Conservation (phyloP, 257 asterid genomes). For the Haberlea rhodopensis region DNA sequence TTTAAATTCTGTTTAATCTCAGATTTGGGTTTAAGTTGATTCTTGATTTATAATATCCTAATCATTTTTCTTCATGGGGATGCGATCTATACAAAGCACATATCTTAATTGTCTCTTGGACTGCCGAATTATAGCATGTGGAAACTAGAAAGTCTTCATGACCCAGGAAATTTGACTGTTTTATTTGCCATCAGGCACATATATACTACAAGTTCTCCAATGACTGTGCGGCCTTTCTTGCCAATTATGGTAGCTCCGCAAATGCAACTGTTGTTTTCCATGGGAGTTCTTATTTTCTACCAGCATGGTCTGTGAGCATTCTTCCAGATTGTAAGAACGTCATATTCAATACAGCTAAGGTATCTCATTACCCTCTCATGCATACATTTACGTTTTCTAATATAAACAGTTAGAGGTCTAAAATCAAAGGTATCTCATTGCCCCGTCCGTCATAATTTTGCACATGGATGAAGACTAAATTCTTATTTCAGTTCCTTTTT, state of each 20-base stretch:
- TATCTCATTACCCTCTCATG: slow-evolving; percentile 21
- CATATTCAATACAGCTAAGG: slow-evolving; percentile 77
- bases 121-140: neutral
- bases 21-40: neutral
- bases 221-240: slow-evolving; percentile 79
- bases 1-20: neutral
- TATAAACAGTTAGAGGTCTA: no score
- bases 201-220: slow-evolving; percentile 57
- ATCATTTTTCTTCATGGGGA: neutral
- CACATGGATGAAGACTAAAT: neutral
- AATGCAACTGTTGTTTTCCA: slow-evolving; percentile 61
- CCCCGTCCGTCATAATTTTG: neutral
- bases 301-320: slow-evolving; percentile 92
- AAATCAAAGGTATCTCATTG: no score
- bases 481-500: slow-evolving; percentile 1
- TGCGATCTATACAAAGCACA: neutral
- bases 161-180: slow-evolving; percentile 4
- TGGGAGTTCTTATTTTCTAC: slow-evolving; percentile 62
- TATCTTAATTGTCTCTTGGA: slow-evolving; percentile 2
- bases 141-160: slow-evolving; percentile 7
- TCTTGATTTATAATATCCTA: neutral
- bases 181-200: slow-evolving; percentile 55
- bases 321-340: slow-evolving; percentile 78
- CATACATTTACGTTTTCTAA: no score
- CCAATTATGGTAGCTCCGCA: slow-evolving; percentile 56